Base-by-base conservation (phyloP, 2,329 filamentous ascomycete species). In the Cladosporium sp. region DNA sequence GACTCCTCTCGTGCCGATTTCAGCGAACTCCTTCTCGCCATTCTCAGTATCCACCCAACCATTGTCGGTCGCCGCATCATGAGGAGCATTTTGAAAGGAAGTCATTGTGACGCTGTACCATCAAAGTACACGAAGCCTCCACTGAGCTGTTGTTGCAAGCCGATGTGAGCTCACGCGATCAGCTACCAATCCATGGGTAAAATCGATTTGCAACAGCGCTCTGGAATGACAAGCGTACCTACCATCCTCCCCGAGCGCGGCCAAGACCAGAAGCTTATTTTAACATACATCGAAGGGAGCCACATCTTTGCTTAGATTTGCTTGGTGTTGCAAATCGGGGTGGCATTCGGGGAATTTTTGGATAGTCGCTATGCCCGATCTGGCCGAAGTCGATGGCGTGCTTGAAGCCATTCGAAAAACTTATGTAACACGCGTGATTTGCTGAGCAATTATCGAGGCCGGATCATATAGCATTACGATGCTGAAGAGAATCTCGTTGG, bases 311-410 rank as follows among this genome's bases (percentile, higher is more conserved):
- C 35, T 38, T 38, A 10, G 35, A 7, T 28, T 38, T 42, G 46
- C 37, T 43, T 42, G 32, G 41, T 43, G 46, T 50, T 43, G 46
- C 46, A 50, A 35, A 32, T 40, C 38, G 46, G 34, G 46, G 46
- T 50, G 38, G 11, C 46, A 50, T 31, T 40, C 46, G 35, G 40
- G 28, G 31, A 50, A 32, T 31, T 43, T 50, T 42, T 43, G 4
- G 28, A 32, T 28, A 7, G 16, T 43, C 32, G 40, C 46, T 50
- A 50, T 50, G 22, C 46, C 46, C 33, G 1, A 41, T 49, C 28
- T 10, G 38, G 46, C 46, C 3, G 18, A 14, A 5, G 38, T 18
- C 46, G 46, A 49, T 49, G 38, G 46, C 46, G 46, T 49, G 46
- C 37, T 49, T 34, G 46, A 38, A 38, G 22, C 22, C 22, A 28